phyloP scores from a whole-genome alignment of 2,329 filamentous ascomycete genomes.

The Orbilia javanica region DNA sequence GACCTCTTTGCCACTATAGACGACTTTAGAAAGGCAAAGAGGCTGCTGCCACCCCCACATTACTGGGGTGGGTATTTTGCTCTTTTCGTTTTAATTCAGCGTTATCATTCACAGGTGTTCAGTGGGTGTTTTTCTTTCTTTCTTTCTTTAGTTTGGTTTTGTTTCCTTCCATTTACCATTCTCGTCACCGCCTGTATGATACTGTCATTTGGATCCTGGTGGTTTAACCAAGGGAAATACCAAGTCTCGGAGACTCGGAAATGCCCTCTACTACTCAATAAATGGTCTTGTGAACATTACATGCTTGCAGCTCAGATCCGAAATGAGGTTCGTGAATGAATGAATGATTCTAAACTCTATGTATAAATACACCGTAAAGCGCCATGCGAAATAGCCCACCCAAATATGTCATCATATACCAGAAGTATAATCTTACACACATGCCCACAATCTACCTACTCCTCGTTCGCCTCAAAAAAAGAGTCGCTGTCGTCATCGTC shows the following conservation, averaged over 20 bases:
- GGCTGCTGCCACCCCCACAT: background rate
- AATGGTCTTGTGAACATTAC: background rate
- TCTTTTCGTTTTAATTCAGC: constrained; percentile 2
- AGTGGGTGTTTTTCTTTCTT: background rate
- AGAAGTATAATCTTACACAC: constrained; percentile 4
- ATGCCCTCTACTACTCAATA: background rate
- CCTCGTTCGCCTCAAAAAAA: constrained; percentile 17
- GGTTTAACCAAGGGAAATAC: too few relatives aligned
- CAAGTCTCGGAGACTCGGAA: too few relatives aligned
- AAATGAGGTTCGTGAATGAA: too few relatives aligned
- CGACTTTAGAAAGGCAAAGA: background rate
- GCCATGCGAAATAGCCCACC: background rate
- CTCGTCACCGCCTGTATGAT: constrained; percentile 16
- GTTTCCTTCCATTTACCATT: background rate
- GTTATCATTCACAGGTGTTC: constrained; percentile 42
- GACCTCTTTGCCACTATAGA: background rate
- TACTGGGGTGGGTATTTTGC: background rate
- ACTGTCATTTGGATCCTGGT: background rate
- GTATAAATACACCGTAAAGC: background rate
- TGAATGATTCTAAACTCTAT: constrained; percentile 7
- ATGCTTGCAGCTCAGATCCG: background rate
- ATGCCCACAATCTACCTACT: background rate
- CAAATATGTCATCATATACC: background rate
- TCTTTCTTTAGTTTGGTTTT: too few relatives aligned
- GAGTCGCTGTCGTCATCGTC: constrained; percentile 15